phyloP scores from a whole-genome alignment of 805 yeast genomes.

The Scheffersomyces ergatensis region DNA sequence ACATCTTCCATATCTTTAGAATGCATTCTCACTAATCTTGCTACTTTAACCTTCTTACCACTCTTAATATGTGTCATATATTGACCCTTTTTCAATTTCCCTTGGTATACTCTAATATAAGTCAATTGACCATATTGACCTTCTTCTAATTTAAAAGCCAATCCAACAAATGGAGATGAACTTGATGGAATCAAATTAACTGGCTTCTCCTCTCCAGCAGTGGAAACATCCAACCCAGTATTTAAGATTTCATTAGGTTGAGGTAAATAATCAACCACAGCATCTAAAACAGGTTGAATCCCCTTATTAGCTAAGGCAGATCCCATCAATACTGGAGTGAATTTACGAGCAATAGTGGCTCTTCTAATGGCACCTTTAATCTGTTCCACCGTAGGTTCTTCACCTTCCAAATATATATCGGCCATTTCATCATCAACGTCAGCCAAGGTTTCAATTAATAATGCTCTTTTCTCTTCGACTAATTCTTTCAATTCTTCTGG shows the following conservation, averaged over 20 bases:
- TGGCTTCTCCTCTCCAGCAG: slow-evolving; percentile 57
- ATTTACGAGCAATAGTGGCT: slow-evolving; percentile 90
- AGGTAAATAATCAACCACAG: slow-evolving; percentile 94
- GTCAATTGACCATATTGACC: slow-evolving; percentile 98
- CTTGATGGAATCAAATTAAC: slow-evolving; percentile 73
- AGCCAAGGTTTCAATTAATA: slow-evolving; percentile 89
- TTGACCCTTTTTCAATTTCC: slow-evolving; percentile 85
- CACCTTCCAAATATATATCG: slow-evolving; percentile 85
- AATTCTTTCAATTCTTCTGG: slow-evolving; percentile 80
- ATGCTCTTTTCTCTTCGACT: slow-evolving; percentile 85
- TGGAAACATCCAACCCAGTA: slow-evolving; percentile 76
- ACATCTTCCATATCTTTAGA: slow-evolving; percentile 99
- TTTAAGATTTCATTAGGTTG: slow-evolving; percentile 92
- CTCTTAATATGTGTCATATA: slow-evolving; percentile 86
- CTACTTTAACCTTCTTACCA: slow-evolving; percentile 89
- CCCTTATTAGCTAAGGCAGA: slow-evolving; percentile 97
- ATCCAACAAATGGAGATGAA: slow-evolving; percentile 82
- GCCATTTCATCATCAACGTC: slow-evolving; percentile 98
- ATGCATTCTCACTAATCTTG: slow-evolving; percentile 97
- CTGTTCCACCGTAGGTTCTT: slow-evolving; percentile 80
- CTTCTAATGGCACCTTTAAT: slow-evolving; percentile 88
- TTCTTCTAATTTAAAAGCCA: slow-evolving; percentile 98
- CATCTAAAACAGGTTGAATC: slow-evolving; percentile 91
- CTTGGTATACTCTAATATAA: slow-evolving; percentile 95
- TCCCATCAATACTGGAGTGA: slow-evolving; percentile 99